These are phyloP conservation scores for Noccaea bulbosa DNA, from an alignment of 345 rosid species.

Conservation along the genomic window DNA sequence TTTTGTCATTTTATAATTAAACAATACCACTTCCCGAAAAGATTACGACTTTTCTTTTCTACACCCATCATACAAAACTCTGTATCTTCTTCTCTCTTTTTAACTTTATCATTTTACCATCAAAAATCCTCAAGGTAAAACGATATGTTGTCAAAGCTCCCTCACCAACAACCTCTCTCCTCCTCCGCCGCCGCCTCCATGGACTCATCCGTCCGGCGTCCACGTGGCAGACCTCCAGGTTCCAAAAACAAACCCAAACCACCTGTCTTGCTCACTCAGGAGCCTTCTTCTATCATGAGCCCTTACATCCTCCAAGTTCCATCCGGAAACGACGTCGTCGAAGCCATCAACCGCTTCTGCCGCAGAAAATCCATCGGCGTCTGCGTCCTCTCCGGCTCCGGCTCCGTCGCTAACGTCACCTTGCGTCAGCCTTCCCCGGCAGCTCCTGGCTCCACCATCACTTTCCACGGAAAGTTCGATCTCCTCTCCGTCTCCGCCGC, in stretches of 20 bases:
- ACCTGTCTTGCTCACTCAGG: conserved; percentile 61
- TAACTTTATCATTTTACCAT: neutral
- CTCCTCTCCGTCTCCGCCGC: conserved; percentile 88
- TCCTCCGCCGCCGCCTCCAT: conserved; percentile 53
- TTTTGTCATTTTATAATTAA: neutral
- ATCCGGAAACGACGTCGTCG: conserved; percentile 74
- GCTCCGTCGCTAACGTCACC: conserved; percentile 79
- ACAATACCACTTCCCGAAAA: neutral
- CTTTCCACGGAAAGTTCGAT: conserved; percentile 94
- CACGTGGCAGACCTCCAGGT: conserved; percentile 88
- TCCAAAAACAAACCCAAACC: conserved; percentile 89
- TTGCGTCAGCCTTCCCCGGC: conserved; percentile 80
- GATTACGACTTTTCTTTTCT: conserved; percentile 4
- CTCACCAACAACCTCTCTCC: conserved; percentile 53
- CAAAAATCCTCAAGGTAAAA: neutral
- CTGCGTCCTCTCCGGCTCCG: conserved; percentile 77
- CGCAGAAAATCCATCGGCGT: conserved; percentile 62
- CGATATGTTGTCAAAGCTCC: conserved; percentile 62
- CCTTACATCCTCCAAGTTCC: conserved; percentile 90
- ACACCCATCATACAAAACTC: neutral
- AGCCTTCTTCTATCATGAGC: conserved; percentile 60
- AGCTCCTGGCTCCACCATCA: conserved; percentile 68
- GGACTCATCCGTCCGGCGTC: conserved; percentile 71
- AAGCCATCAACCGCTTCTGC: conserved; percentile 65
- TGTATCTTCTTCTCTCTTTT: conserved; percentile 5